These are phyloP conservation scores for Helianthus annuus DNA, from an alignment of 129 eudicot species.

Conservation along the genomic window DNA sequence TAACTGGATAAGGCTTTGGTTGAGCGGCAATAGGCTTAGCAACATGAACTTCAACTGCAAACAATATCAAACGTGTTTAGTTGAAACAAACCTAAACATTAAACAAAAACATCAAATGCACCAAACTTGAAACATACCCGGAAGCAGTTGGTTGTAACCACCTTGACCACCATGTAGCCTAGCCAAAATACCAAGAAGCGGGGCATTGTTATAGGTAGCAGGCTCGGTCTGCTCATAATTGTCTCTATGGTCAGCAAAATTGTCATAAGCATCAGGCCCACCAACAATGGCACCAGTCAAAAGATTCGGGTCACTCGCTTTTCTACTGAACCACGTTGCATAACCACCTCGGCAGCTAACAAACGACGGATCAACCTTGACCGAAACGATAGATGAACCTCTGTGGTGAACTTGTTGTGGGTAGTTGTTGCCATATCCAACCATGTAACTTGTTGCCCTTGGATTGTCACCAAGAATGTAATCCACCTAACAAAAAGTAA, in stretches of 20 bases:
- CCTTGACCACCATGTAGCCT: conserved; percentile 72
- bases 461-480: conserved; percentile 98
- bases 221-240: conserved; percentile 98
- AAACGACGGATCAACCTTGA: conserved; percentile 65
- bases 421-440: conserved; percentile 85
- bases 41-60: conserved; percentile 64
- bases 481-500: conserved; percentile 52
- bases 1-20: conserved; percentile 38
- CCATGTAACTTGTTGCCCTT: conserved; percentile 94
- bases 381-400: conserved; percentile 76
- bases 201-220: conserved; percentile 93
- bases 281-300: conserved; percentile 93
- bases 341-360: conserved; percentile 85
- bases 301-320: conserved; percentile 75
- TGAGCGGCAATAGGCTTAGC: conserved; percentile 44
- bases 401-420: conserved; percentile 90
- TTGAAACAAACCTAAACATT: neutral
- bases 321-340: conserved; percentile 79
- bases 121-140: conserved; percentile 43
- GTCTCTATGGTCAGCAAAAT: conserved; percentile 83
- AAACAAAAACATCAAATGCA: neutral
- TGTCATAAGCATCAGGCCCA: conserved; percentile 94
- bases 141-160: conserved; percentile 87
- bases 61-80: neutral
- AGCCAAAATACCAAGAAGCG: conserved; percentile 81